Base-by-base conservation (phyloP, 1,284 basidiomycete genomes). In the Leccinum fallax region DNA sequence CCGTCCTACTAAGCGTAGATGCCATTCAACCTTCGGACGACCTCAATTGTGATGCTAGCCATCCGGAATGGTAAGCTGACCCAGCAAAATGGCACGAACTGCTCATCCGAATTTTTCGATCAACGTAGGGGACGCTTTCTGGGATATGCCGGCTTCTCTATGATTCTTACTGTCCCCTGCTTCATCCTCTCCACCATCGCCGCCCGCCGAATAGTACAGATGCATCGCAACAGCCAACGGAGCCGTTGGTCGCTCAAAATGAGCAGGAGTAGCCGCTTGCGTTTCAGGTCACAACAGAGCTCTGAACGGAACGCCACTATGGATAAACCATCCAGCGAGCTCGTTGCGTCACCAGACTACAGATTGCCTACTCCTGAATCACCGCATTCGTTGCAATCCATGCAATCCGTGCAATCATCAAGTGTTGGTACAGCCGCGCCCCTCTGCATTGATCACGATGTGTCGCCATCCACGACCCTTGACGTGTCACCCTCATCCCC, bases 61-160 rank as follows among this genome's bases (percentile, higher is more conserved):
- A 75, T 65, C 85, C 85, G 1, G 72, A 81, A 58, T 88, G 86
- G 87, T 87, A 66, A 52, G 79, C 32, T 16, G 46, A 57, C 34
- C 26, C 3, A 56, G 19, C 36, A 3, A 58, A 7, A 24, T 28
- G 6, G 46, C 32, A 26, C 48, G 7, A 21, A 4, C 28, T 26
- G 48, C 55, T 64, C 13, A 54, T 36, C 53, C 26, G 26, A 34
- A 51, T 49, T 30, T 30, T 30, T 46, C 8, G 16, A 48, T 53
- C 43, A 16, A 61, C 10, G 4, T 58, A 89, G 87, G 88, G 77
- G 84, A 51, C 82, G 86, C 57, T 80, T 88, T 58, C 66, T 87
- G 15, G 82, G 85, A 57, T 88, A 86, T 68, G 81, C 86, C 9
- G 88, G 86, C 30, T 70, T 80, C 19, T 81, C 85, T 0, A 78